Evolutionary conservation across 192 early-diverging fungal species (phyloP).

Genomic region (Funneliformis geosporum): DNA sequence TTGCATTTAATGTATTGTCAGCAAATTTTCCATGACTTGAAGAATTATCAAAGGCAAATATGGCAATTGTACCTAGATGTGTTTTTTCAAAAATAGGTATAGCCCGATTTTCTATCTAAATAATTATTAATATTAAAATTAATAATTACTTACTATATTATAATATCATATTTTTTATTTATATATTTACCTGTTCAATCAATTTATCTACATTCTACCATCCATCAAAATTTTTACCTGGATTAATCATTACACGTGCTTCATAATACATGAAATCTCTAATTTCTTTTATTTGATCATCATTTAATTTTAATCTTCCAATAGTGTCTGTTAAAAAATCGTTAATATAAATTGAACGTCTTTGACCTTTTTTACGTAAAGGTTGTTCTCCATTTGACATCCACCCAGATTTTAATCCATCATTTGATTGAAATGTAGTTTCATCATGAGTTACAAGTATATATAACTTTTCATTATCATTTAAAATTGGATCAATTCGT

Average conservation of each 20-base stretch:
- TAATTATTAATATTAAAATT: no score
- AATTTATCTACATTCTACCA: constrained; percentile 30
- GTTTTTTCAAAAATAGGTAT: constrained; percentile 29
- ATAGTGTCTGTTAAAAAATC: constrained; percentile 18
- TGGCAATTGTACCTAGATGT: not conserved
- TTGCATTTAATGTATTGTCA: constrained; percentile 34
- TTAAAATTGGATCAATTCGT: not conserved
- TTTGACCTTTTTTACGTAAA: constrained; percentile 32
- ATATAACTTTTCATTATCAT: not conserved
- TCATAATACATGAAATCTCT: not conserved
- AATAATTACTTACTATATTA: no score
- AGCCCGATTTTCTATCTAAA: not conserved
- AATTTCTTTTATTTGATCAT: not conserved
- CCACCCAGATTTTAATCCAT: constrained; percentile 12
- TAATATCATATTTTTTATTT: no score
- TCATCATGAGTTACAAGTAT: constrained; percentile 35
- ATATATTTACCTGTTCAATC: constrained; percentile 19
- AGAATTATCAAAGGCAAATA: constrained; percentile 36
- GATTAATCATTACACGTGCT: constrained; percentile 11
- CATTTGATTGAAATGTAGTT: constrained; percentile 30
- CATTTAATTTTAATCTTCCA: constrained; percentile 7
- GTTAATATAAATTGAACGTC: constrained; percentile 21
- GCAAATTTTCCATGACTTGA: constrained; percentile 33
- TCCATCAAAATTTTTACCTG: constrained; percentile 11
- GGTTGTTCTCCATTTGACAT: constrained; percentile 7